A percentile compares a stretch with the other conserved stretches of the same genome.
Evolutionary conservation across 1,284 basidiomycete species (phyloP).

Genomic region (Spongiforma sp.): DNA sequence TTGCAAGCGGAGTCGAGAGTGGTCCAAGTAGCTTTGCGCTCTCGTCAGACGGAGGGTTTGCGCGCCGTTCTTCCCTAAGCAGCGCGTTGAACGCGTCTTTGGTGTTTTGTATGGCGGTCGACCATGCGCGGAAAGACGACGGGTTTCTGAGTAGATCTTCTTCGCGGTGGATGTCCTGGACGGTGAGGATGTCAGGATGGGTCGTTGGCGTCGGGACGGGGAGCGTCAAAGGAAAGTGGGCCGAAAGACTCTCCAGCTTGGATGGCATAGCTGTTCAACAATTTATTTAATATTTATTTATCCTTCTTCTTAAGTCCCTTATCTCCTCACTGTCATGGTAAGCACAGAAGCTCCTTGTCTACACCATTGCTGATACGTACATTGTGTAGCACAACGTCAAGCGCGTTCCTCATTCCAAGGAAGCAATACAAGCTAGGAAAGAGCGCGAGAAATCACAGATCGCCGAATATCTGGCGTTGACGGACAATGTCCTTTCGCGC

Average conservation of each 20-base stretch:
- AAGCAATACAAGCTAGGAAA: constrained; percentile 69
- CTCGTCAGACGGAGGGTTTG: constrained; percentile 51
- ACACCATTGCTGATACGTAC: constrained; percentile 4
- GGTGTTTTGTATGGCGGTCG: constrained; percentile 82
- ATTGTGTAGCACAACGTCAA: constrained; percentile 75
- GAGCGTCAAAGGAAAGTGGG: constrained; percentile 80
- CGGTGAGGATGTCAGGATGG: constrained; percentile 77
- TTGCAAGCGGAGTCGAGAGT: constrained; percentile 73
- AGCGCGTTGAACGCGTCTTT: constrained; percentile 66
- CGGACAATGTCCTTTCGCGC: constrained; percentile 65
- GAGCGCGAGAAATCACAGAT: constrained; percentile 78
- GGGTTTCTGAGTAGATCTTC: constrained; percentile 97
- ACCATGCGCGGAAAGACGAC: constrained; percentile 91
- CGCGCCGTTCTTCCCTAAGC: constrained; percentile 59
- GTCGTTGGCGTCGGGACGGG: constrained; percentile 85
- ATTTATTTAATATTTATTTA: not conserved
- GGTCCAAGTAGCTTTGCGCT: constrained; percentile 66
- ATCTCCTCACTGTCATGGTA: constrained; percentile 28
- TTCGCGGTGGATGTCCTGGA: constrained; percentile 85
- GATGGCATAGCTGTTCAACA: constrained; percentile 42
- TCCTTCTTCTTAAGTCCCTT: constrained; percentile 11
- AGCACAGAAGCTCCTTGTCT: constrained; percentile 14
- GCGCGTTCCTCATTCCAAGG: constrained; percentile 65
- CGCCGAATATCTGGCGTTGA: constrained; percentile 73
- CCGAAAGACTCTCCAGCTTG: constrained; percentile 57